phyloP scores from a whole-genome alignment of 2,329 filamentous ascomycete species.

The Colletotrichum caudatum region DNA sequence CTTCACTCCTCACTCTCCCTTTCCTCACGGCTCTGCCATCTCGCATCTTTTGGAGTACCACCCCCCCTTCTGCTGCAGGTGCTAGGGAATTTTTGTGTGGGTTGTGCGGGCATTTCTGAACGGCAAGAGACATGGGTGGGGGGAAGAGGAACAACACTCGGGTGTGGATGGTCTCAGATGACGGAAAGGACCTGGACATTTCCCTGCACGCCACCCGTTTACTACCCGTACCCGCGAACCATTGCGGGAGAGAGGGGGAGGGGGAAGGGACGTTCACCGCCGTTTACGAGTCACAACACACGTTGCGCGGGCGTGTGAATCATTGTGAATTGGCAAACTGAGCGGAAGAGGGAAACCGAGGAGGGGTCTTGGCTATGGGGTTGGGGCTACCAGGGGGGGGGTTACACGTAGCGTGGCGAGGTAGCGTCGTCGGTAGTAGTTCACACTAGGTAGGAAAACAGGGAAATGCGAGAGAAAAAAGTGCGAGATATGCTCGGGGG shows the following conservation, averaged over 20 bases:
- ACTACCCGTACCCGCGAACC: neutral
- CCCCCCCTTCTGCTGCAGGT: conserved; percentile 3
- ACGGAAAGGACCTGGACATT: conserved; percentile 20
- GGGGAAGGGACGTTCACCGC: conserved; percentile 27
- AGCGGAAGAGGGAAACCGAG: neutral
- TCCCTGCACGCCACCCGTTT: neutral
- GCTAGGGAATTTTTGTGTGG: neutral
- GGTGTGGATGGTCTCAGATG: conserved; percentile 25
- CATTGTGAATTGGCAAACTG: conserved; percentile 35
- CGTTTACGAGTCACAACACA: conserved; percentile 36
- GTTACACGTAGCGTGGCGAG: neutral
- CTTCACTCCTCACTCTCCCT: neutral
- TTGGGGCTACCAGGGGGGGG: neutral
- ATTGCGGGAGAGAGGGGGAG: neutral
- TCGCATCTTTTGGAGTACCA: conserved; percentile 3
- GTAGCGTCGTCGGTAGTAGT: neutral
- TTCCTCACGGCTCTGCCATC: neutral
- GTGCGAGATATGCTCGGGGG: conserved; percentile 12
- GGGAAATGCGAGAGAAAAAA: conserved; percentile 15
- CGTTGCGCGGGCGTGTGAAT: conserved; percentile 25
- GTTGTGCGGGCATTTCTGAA: conserved; percentile 18
- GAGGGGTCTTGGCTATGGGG: conserved; percentile 5
- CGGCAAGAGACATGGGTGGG: conserved; percentile 7
- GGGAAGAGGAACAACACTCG: neutral
- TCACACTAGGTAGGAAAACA: conserved; percentile 15